Evolutionary conservation across 2,329 filamentous ascomycete genomes (phyloP).

Genomic region (Tolypocladium ophioglossoides): DNA sequence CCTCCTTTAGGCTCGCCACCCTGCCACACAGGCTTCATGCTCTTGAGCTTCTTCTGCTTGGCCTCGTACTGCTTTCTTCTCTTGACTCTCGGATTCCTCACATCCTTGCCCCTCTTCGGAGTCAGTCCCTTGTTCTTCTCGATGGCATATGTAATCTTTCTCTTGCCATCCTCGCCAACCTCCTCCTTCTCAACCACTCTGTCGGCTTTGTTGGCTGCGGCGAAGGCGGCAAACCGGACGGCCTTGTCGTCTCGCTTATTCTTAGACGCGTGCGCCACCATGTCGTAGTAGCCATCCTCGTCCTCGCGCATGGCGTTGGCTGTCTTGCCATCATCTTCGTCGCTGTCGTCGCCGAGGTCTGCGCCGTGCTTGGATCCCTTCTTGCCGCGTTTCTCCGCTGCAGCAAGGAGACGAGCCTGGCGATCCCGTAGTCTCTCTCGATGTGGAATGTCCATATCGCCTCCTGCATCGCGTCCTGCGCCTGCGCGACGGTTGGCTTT

Average conservation of each 20-base stretch:
- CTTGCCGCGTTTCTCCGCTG: conserved; percentile 75
- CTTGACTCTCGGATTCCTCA: conserved; percentile 91
- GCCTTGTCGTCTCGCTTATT: conserved; percentile 66
- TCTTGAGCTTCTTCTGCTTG: conserved; percentile 94
- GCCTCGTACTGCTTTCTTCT: conserved; percentile 94
- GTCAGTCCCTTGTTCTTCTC: conserved; percentile 96
- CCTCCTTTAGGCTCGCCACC: conserved; percentile 74
- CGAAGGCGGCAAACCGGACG: conserved; percentile 43
- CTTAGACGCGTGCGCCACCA: conserved; percentile 60
- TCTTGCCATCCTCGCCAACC: conserved; percentile 74
- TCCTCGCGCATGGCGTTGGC: conserved; percentile 43
- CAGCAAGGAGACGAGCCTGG: conserved; percentile 75
- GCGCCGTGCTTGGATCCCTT: conserved; percentile 52
- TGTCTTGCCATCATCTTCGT: conserved; percentile 51
- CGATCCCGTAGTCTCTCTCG: conserved; percentile 81
- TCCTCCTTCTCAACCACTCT: conserved; percentile 55
- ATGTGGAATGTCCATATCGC: conserved; percentile 76
- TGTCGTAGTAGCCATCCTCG: conserved; percentile 79
- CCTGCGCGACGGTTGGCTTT: conserved; percentile 78
- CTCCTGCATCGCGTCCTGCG: conserved; percentile 63
- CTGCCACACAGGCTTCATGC: conserved; percentile 77
- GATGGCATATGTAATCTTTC: conserved; percentile 87
- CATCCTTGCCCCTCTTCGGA: conserved; percentile 85
- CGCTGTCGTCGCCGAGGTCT: conserved; percentile 57
- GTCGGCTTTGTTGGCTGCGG: conserved; percentile 52